Percentiles rank a stretch among this genome's conserved stretches.
These are phyloP conservation scores for Chrysosporium keratinophilum DNA, from an alignment of 2,329 filamentous ascomycete genomes.

Conservation along the genomic window DNA sequence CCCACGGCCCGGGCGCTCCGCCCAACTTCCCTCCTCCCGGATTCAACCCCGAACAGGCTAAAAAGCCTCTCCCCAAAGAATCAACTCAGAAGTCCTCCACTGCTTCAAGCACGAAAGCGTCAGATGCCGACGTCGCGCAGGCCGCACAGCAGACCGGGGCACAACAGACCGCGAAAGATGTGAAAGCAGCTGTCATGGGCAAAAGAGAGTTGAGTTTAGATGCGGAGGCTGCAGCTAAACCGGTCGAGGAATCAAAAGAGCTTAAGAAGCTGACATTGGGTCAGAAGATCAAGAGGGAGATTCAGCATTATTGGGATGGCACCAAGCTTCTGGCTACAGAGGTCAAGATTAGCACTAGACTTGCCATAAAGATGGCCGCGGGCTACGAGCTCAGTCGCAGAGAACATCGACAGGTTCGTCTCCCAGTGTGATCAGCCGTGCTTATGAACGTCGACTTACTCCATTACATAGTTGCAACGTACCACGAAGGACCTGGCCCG, in stretches of 20 bases:
- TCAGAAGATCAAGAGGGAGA: slow-evolving; percentile 92
- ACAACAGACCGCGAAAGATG: slow-evolving; percentile 16
- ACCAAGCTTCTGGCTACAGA: slow-evolving; percentile 90
- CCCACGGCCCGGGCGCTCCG: slow-evolving; percentile 34
- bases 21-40: slow-evolving; percentile 65
- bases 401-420: slow-evolving; percentile 68
- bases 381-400: slow-evolving; percentile 92
- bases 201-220: slow-evolving; percentile 20
- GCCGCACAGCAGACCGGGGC: background rate
- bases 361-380: slow-evolving; percentile 94
- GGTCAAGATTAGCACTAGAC: slow-evolving; percentile 78
- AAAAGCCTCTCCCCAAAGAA: slow-evolving; percentile 57
- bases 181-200: slow-evolving; percentile 27
- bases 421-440: background rate
- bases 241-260: slow-evolving; percentile 55
- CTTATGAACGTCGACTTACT: slow-evolving; percentile 10
- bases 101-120: slow-evolving; percentile 3
- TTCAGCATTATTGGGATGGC: slow-evolving; percentile 93
- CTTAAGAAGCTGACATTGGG: slow-evolving; percentile 78
- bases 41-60: slow-evolving; percentile 81
- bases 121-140: slow-evolving; percentile 16
- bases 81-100: background rate
- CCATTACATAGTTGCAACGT: slow-evolving; percentile 53
- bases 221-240: slow-evolving; percentile 37
- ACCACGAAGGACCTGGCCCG: slow-evolving; percentile 90